phyloP scores from a whole-genome alignment of 257 asterid species.

The Nicotiana tomentosiformis region DNA sequence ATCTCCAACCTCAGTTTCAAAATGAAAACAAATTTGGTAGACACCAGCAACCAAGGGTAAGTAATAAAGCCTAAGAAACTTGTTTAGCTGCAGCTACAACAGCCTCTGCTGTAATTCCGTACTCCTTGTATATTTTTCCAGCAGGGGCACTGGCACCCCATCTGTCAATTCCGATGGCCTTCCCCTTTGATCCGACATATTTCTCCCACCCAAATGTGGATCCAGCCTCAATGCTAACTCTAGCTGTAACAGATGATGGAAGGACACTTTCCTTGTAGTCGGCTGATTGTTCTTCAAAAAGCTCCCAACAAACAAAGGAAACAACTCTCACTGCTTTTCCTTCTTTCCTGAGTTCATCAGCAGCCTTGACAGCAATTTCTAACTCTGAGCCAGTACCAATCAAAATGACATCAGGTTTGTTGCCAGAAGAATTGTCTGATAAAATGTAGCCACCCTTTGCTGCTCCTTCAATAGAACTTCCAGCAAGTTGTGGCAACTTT shows the following conservation, averaged over 20 bases:
- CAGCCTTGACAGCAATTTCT: constrained; percentile 79
- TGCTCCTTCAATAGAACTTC: constrained; percentile 68
- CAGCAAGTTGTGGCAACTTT: constrained; percentile 66
- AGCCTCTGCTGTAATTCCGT: constrained; percentile 62
- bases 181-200: constrained; percentile 58
- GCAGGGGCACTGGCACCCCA: constrained; percentile 90
- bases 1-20: not conserved
- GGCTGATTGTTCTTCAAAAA: constrained; percentile 57
- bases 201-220: constrained; percentile 69
- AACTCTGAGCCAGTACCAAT: constrained; percentile 79
- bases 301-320: constrained; percentile 79
- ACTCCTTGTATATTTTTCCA: constrained; percentile 66
- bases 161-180: constrained; percentile 64
- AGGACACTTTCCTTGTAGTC: constrained; percentile 69
- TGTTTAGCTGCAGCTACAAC: constrained; percentile 65
- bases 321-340: constrained; percentile 74
- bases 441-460: constrained; percentile 65
- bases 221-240: constrained; percentile 81
- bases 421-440: constrained; percentile 58
- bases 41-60: not conserved
- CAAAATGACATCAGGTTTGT: constrained; percentile 72
- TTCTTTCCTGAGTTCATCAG: constrained; percentile 67
- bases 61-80: constrained; percentile 19
- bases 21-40: not conserved
- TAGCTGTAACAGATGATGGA: constrained; percentile 60